Base-by-base conservation (phyloP, 1,139 yeast species). In the Yamadazyma epiphylla region DNA sequence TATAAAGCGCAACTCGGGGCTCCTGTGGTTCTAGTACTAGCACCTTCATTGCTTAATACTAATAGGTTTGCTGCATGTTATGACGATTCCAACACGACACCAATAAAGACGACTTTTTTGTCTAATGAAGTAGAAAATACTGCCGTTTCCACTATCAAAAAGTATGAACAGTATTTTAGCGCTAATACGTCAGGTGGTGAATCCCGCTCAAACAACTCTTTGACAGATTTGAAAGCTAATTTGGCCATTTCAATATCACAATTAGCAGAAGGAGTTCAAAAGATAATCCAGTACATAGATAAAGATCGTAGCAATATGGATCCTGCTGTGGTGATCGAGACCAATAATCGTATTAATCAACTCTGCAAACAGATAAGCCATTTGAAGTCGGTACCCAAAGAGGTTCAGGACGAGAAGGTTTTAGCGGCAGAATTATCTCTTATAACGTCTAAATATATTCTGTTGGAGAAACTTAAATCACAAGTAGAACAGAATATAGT, bases 381-480 rank as follows among this genome's bases (percentile, higher is more conserved):
- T 5, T 38, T 53, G 15, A 41, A 42, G 26, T 11, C 23, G 19
- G 16, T 26, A 12, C 29, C 22, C 6, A 24, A 28, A 1, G 15
- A 27, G 2, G 33, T 26, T 8, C 26, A 33, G 15, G 33, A 37
- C n/a, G 26, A 41, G 15, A 43, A 47, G 22, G 36, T 59, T 17
- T 47, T 51, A 25, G 31, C 58, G 1, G 42, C 53, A 6, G 61
- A 58, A 21, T 42, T 64, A 29, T 44, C 62, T 14, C 41, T 62
- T 20, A 38, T 64, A 10, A 55, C 66, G 1, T 49, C 55, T 15
- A 61, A 62, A 32, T 36, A 57, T 23, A 41, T 48, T 2, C 39
- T 51, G 2, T 38, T 60, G 19, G 58, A 55, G 16, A 46, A 45
- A 16, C 39, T 56, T 26, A 50, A 53, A 28, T 28, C 38, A 5